These are phyloP conservation scores for Inga laurina DNA, from an alignment of 306 rosid species.

Conservation along the genomic window DNA sequence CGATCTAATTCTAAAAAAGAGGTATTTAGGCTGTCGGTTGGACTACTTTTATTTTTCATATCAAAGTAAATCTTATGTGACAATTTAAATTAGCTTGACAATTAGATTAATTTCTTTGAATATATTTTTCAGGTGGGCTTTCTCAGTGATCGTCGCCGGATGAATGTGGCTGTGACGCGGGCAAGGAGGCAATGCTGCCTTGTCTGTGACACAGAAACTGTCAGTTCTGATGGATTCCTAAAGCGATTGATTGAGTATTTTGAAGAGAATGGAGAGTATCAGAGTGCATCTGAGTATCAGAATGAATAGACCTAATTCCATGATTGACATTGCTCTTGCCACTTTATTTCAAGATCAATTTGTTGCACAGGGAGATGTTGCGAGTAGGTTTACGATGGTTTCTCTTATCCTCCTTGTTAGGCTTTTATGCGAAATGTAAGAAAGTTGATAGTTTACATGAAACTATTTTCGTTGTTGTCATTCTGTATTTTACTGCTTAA, in stretches of 20 bases:
- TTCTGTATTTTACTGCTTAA: neutral
- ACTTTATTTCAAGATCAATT: slow-evolving; percentile 21
- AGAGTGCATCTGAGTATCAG: slow-evolving; percentile 85
- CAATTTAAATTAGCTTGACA: slow-evolving; percentile 2
- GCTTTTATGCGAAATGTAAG: slow-evolving; percentile 13
- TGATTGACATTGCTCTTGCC: slow-evolving; percentile 29
- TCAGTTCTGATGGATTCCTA: slow-evolving; percentile 72
- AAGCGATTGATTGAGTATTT: slow-evolving; percentile 89
- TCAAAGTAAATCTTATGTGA: neutral
- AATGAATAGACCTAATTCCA: slow-evolving; percentile 48
- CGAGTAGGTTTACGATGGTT: slow-evolving; percentile 24
- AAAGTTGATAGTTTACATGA: slow-evolving; percentile 20
- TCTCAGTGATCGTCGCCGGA: slow-evolving; percentile 90
- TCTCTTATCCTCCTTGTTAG: neutral
- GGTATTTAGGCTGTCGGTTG: slow-evolving; percentile 50
- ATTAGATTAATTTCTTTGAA: slow-evolving; percentile 11
- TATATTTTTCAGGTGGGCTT: slow-evolving; percentile 80
- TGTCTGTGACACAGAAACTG: slow-evolving; percentile 89
- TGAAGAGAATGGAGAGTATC: slow-evolving; percentile 89
- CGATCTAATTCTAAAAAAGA: slow-evolving; percentile 86
- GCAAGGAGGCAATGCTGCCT: slow-evolving; percentile 95
- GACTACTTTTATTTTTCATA: neutral
- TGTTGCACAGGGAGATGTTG: slow-evolving; percentile 27
- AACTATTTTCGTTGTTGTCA: neutral
- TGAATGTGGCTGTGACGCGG: slow-evolving; percentile 98